Percentiles rank a stretch among this genome's conserved stretches.
These are phyloP conservation scores for Phytophthora cactorum DNA, from an alignment of 352 stramenopile species.

Conservation along the genomic window DNA sequence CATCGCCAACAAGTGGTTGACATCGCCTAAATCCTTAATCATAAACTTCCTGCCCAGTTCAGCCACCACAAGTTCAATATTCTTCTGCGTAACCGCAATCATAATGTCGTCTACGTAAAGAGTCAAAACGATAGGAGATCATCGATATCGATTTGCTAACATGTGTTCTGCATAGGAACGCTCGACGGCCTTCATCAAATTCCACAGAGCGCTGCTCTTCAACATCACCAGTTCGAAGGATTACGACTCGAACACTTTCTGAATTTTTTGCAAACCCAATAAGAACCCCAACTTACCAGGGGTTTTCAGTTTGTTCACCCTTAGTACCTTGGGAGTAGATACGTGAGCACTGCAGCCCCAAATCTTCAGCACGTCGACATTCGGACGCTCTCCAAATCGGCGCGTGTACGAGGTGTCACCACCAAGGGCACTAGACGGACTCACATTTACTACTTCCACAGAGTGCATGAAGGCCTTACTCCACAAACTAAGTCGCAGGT, in stretches of 20 bases:
- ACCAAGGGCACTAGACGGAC: slow-evolving; percentile 2
- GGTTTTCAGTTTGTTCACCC: slow-evolving; percentile 10
- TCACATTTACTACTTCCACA: slow-evolving; percentile 6
- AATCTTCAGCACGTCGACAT: slow-evolving; percentile 1
- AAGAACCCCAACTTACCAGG: slow-evolving; percentile 16
- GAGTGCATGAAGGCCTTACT: slow-evolving; percentile 1
- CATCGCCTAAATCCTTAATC: too few relatives aligned
- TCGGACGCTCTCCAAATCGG: slow-evolving; percentile 2
- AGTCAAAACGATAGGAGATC: neutral
- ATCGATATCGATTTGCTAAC: neutral
- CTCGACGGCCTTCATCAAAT: neutral
- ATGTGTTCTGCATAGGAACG: neutral
- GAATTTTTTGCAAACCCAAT: slow-evolving; percentile 3
- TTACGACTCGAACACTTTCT: slow-evolving; percentile 8
- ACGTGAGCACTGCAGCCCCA: slow-evolving; percentile 9
- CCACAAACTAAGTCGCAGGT: slow-evolving; percentile 9
- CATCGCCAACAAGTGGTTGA: too few relatives aligned
- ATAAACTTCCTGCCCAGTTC: too few relatives aligned
- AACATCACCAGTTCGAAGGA: slow-evolving; percentile 5
- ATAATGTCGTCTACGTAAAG: too few relatives aligned
- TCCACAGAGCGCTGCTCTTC: neutral
- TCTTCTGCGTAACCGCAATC: too few relatives aligned
- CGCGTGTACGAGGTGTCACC: slow-evolving; percentile 9
- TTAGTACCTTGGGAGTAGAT: slow-evolving; percentile 12
- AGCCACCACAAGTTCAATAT: too few relatives aligned